A percentile compares a stretch with the other conserved stretches of the same genome.
These are phyloP conservation scores for Acanthamoeba lugdunensis DNA, from an alignment of 208 protist genomes.

Conservation along the genomic window DNA sequence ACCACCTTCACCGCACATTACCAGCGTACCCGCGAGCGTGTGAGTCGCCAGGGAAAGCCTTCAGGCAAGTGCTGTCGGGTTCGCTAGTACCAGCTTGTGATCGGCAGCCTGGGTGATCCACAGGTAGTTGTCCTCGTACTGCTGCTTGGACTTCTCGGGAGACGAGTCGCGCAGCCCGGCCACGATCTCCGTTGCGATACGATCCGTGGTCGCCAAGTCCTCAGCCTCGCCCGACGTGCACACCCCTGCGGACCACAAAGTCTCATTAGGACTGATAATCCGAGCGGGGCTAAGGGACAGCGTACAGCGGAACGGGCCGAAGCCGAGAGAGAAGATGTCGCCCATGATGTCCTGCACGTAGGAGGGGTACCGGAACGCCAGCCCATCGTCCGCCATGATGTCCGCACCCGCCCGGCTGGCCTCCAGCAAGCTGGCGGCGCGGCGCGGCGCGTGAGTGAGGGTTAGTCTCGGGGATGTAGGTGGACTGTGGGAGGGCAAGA, in stretches of 20 bases:
- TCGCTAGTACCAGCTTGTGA: slow-evolving; percentile 82
- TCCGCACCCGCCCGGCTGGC: slow-evolving; percentile 87
- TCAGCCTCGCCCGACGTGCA: slow-evolving; percentile 85
- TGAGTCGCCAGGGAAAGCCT: too few relatives aligned
- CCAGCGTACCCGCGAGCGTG: neutral
- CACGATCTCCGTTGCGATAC: slow-evolving; percentile 88
- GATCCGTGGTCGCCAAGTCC: slow-evolving; percentile 88
- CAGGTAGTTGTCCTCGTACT: slow-evolving; percentile 88
- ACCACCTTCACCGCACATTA: slow-evolving; percentile 83
- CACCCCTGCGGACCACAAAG: slow-evolving; percentile 81
- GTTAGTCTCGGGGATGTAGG: neutral
- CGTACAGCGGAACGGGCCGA: slow-evolving; percentile 90
- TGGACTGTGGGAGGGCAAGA: neutral
- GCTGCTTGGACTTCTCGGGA: slow-evolving; percentile 57
- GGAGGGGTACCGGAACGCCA: slow-evolving; percentile 88
- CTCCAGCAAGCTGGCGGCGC: slow-evolving; percentile 80
- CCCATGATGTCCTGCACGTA: slow-evolving; percentile 94
- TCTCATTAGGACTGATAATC: neutral
- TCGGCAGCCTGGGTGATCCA: slow-evolving; percentile 89
- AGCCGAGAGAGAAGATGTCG: slow-evolving; percentile 91
- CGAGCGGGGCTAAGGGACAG: neutral
- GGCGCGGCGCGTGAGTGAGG: neutral
- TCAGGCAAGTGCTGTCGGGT: too few relatives aligned
- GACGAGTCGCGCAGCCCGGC: slow-evolving; percentile 71
- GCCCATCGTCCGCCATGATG: slow-evolving; percentile 83